These are phyloP conservation scores for Vitis hybrid DNA, from an alignment of 177 flowering plant genomes.

Conservation along the genomic window DNA sequence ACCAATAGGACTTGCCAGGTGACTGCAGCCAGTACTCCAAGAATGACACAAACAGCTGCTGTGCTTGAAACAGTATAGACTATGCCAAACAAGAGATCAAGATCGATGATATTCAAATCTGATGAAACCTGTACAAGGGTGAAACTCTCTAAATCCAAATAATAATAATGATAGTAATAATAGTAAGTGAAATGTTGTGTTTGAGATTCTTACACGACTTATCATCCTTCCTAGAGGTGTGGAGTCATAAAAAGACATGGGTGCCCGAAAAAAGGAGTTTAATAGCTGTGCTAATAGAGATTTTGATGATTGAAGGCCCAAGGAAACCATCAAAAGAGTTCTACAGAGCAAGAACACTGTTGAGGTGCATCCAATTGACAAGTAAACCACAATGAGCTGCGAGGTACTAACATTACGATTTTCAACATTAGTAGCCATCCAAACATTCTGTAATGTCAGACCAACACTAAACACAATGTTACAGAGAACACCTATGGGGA, in stretches of 20 bases:
- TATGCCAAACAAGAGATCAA: constrained; percentile 59
- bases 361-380: constrained; percentile 34
- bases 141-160: background rate
- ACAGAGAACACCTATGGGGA: background rate
- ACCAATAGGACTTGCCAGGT: constrained; percentile 78
- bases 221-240: constrained; percentile 56
- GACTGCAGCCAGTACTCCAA: constrained; percentile 59
- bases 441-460: constrained; percentile 5
- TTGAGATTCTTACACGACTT: constrained; percentile 39
- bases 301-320: constrained; percentile 43
- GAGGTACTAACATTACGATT: constrained; percentile 15
- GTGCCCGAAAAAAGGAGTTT: constrained; percentile 48
- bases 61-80: constrained; percentile 46
- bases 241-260: constrained; percentile 58
- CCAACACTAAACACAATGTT: constrained; percentile 2
- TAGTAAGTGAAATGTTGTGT: background rate
- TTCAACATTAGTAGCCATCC: constrained; percentile 14
- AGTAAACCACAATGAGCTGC: constrained; percentile 35
- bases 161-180: background rate
- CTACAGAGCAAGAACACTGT: constrained; percentile 29
- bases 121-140: constrained; percentile 43
- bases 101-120: constrained; percentile 60
- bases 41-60: constrained; percentile 38
- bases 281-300: constrained; percentile 41
- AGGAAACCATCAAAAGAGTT: constrained; percentile 28